Base-by-base conservation (phyloP, 2,329 filamentous ascomycete genomes). In the Stagonosporopsis chrysanthemi region DNA sequence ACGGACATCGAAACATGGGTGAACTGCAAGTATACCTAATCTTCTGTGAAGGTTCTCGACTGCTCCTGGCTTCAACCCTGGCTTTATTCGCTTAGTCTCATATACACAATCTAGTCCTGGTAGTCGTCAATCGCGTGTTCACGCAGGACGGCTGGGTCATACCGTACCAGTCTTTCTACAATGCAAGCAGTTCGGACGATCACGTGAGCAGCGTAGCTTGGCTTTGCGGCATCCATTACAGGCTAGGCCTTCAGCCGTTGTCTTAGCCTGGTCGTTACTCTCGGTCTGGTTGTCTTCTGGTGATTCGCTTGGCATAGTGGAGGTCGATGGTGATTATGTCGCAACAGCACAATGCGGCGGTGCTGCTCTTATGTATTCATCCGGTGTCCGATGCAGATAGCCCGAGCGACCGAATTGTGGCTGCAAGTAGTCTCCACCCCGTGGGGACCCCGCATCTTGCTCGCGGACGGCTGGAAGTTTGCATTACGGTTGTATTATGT, bases 151-250 rank as follows among this genome's bases (percentile, higher is more conserved):
- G 2, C 22, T 17, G 4, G 35, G 7, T 29, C 9, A n/a, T n/a
- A 4, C 39, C 49, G n/a, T 52, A 66, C 63, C 59, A 31, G 63
- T 62, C 52, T 64, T 66, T 36, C 63, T 47, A 36, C 63, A 66
- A 43, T 66, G 61, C 35, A 49, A 7, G 43, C 63, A 66, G 19
- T 43, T 57, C 3, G 61, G 61, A 4, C 57, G 54, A 28, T 66
- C 61, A 17, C 63, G 48, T 17, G 63, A 66, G 44, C 63, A 66
- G 28, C 63, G 61, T 28, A 66, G 42, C 29, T 64, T 66, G 2
- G 63, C 49, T 44, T 61, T 66, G 6, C 63, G 56, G 39, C 63
- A 66, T 6, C 52, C 49, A 47, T 66, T 64, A 39, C 63, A 64
- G n/a, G 63, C 63, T 24, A 66, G 44, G 14, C 43, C 39, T n/a